phyloP scores from a whole-genome alignment of 2,329 filamentous ascomycete species.

The Fusarium poae region DNA sequence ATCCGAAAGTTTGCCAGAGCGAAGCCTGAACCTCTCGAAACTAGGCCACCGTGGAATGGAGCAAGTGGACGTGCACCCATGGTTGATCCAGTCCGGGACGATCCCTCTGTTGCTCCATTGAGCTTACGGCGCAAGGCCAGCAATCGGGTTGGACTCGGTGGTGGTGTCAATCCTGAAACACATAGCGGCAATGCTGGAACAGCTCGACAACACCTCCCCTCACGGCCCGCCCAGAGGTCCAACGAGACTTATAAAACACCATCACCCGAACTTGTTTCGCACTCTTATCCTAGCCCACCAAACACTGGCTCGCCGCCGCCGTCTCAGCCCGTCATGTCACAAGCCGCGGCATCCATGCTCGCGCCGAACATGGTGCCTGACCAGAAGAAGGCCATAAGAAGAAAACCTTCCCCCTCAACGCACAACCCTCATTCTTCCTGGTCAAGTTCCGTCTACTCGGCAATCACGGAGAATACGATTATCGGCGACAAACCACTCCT shows the following conservation, averaged over 20 bases:
- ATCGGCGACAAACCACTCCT: conserved; percentile 29
- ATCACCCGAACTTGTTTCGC: conserved; percentile 43
- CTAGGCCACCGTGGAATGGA: conserved; percentile 76
- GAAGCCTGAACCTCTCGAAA: conserved; percentile 57
- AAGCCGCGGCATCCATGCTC: conserved; percentile 40
- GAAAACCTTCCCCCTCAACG: conserved; percentile 59
- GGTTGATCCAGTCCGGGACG: conserved; percentile 74
- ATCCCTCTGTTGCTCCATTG: conserved; percentile 67
- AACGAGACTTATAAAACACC: conserved; percentile 48
- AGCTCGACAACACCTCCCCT: conserved; percentile 55
- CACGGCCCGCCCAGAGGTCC: conserved; percentile 51
- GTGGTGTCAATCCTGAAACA: conserved; percentile 55
- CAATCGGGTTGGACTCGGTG: conserved; percentile 55
- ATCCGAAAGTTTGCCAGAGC: conserved; percentile 53
- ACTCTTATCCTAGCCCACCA: conserved; percentile 54
- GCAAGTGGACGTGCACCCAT: conserved; percentile 76
- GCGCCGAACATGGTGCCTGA: conserved; percentile 43
- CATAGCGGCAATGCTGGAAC: conserved; percentile 48
- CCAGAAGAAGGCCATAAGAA: conserved; percentile 58
- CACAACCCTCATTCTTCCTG: conserved; percentile 50
- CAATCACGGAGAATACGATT: conserved; percentile 46
- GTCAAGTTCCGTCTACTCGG: conserved; percentile 55
- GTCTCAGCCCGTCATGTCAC: conserved; percentile 27
- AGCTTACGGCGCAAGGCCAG: conserved; percentile 66
- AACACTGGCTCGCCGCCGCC: conserved; percentile 47